phyloP scores from a whole-genome alignment of 1,284 basidiomycete species.

The Vanrija sp. region DNA sequence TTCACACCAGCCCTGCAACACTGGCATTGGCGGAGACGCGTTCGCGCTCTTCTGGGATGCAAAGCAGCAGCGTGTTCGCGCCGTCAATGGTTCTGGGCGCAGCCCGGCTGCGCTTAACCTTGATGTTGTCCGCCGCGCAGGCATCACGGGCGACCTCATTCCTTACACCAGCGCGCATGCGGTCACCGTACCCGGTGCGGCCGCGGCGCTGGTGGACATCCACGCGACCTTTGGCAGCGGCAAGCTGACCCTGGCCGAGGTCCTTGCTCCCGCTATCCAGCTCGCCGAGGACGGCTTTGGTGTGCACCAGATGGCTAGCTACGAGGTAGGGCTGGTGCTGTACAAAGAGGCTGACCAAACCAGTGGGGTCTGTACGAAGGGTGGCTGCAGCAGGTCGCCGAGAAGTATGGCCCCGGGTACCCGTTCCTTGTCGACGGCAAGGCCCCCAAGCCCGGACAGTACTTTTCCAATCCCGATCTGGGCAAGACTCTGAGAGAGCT shows the following conservation, averaged over 20 bases:
- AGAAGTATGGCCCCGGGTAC: constrained; percentile 7
- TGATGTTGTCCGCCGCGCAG: constrained; percentile 66
- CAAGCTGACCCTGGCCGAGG: constrained; percentile 70
- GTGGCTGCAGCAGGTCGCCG: constrained; percentile 1
- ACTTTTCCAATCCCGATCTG: constrained; percentile 61
- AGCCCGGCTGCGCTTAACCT: constrained; percentile 76
- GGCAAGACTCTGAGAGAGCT: constrained; percentile 75
- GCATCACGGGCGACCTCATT: constrained; percentile 63
- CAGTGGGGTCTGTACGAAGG: constrained; percentile 41
- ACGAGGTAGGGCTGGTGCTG: neutral
- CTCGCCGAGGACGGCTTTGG: constrained; percentile 75
- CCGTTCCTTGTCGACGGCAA: constrained; percentile 23
- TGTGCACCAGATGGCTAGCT: constrained; percentile 27
- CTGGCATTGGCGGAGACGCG: constrained; percentile 56
- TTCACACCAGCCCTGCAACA: constrained; percentile 11
- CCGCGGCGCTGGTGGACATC: constrained; percentile 90
- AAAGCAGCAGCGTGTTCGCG: constrained; percentile 65
- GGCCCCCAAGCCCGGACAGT: constrained; percentile 22
- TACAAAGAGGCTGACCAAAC: neutral
- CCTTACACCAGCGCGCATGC: constrained; percentile 73
- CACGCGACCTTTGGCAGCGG: constrained; percentile 72
- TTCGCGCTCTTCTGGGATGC: constrained; percentile 91
- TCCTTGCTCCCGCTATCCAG: constrained; percentile 80
- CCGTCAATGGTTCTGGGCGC: constrained; percentile 60
- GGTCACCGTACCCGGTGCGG: constrained; percentile 90